Percentiles rank a stretch among this genome's conserved stretches.
Evolutionary conservation across 1,284 basidiomycete species (phyloP).

Genomic region (Cutaneotrichosporon dermatis): DNA sequence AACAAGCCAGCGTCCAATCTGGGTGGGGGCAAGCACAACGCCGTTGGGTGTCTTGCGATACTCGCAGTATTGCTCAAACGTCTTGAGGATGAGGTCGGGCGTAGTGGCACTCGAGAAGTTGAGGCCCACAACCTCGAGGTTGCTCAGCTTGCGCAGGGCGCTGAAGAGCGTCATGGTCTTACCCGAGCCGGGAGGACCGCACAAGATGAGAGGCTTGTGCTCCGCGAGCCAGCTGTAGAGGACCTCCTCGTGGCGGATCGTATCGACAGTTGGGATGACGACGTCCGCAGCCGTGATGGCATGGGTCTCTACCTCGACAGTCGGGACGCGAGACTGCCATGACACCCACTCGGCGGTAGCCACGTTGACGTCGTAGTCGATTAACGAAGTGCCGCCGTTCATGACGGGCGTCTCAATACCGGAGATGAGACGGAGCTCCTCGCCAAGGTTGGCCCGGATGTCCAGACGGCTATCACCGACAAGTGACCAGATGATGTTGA

Average conservation of each 20-base stretch:
- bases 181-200: slow-evolving; percentile 96
- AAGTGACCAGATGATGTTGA: slow-evolving; percentile 96
- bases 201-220: slow-evolving; percentile 97
- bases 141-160: slow-evolving; percentile 91
- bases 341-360: slow-evolving; percentile 78
- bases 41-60: slow-evolving; percentile 98
- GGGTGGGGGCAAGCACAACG: slow-evolving; percentile 83
- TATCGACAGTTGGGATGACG: slow-evolving; percentile 97
- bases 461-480: slow-evolving; percentile 92
- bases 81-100: slow-evolving; percentile 95
- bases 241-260: slow-evolving; percentile 96
- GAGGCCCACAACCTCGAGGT: slow-evolving; percentile 97
- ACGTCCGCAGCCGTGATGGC: slow-evolving; percentile 92
- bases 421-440: slow-evolving; percentile 77
- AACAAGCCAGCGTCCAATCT: slow-evolving; percentile 96
- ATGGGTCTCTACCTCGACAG: slow-evolving; percentile 94
- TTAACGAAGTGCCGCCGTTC: slow-evolving; percentile 70
- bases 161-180: slow-evolving; percentile 99
- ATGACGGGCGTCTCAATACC: slow-evolving; percentile 84
- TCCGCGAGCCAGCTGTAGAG: slow-evolving; percentile 98
- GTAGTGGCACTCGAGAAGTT: slow-evolving; percentile 99
- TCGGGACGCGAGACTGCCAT: slow-evolving; percentile 89
- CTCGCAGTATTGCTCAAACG: slow-evolving; percentile 99
- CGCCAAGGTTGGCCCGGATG: slow-evolving; percentile 82
- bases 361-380: slow-evolving; percentile 94